These are phyloP conservation scores for Paxillus rubicundulus DNA, from an alignment of 768 basidiomycete species.

Conservation along the genomic window DNA sequence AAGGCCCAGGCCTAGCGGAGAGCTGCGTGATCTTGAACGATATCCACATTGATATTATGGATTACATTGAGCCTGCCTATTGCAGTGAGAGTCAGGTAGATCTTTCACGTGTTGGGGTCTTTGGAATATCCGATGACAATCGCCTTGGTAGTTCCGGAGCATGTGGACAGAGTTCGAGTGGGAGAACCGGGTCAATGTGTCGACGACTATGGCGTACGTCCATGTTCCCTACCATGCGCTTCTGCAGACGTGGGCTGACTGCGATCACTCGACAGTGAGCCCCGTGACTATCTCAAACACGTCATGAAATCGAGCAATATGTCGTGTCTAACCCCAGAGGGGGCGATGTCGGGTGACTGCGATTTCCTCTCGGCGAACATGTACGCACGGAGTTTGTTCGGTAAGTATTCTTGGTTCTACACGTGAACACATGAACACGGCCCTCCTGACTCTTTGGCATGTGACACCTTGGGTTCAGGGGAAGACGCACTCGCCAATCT, in stretches of 20 bases:
- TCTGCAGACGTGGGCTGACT: not conserved
- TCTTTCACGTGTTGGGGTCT: not conserved
- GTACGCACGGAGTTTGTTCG: slow-evolving; percentile 93
- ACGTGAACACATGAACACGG: too few relatives aligned
- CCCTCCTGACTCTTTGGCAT: not conserved
- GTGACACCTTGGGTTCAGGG: slow-evolving; percentile 43
- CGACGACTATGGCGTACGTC: slow-evolving; percentile 75
- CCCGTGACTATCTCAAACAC: slow-evolving; percentile 86
- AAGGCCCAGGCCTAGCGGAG: slow-evolving; percentile 83
- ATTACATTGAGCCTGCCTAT: slow-evolving; percentile 58
- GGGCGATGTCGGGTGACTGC: slow-evolving; percentile 88
- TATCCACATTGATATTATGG: slow-evolving; percentile 93
- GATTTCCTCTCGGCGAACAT: slow-evolving; percentile 96
- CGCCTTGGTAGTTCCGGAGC: slow-evolving; percentile 69
- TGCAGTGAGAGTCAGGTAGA: slow-evolving; percentile 90
- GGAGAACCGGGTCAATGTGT: slow-evolving; percentile 98
- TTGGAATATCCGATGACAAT: not conserved
- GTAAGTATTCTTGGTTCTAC: slow-evolving; percentile 42
- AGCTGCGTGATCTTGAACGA: slow-evolving; percentile 94
- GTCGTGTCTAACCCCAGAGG: slow-evolving; percentile 91
- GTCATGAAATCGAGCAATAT: slow-evolving; percentile 98
- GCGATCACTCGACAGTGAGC: slow-evolving; percentile 49
- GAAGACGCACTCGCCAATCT: slow-evolving; percentile 97
- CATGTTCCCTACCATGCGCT: not conserved
- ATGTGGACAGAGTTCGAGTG: slow-evolving; percentile 99